Evolutionary conservation across 2,329 filamentous ascomycete species (phyloP).

Genomic region (Fusarium dlaminii): DNA sequence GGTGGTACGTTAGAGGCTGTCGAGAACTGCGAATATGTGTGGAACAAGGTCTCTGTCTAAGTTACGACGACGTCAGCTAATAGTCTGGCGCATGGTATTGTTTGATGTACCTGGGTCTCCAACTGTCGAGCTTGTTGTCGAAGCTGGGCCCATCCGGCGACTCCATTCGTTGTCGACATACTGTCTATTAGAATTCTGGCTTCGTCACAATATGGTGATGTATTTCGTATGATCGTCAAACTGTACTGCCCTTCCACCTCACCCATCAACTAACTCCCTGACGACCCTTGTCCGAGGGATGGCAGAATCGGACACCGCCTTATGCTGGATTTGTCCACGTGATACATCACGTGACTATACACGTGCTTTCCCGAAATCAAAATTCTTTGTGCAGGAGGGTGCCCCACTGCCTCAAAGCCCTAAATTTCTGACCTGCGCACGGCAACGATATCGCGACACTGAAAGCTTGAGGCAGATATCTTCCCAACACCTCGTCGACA

Average conservation of each 20-base stretch:
- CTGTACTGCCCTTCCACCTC: constrained; percentile 18
- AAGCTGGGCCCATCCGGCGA: constrained; percentile 87
- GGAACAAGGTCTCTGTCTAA: constrained; percentile 85
- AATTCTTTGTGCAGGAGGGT: constrained; percentile 28
- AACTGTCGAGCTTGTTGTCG: constrained; percentile 89
- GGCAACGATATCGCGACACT: constrained; percentile 51
- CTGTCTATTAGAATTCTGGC: constrained; percentile 21
- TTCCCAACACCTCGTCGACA: constrained; percentile 50
- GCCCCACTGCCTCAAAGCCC: constrained; percentile 47
- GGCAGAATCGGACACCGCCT: constrained; percentile 46
- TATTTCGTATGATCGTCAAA: constrained; percentile 17
- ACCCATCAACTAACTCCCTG: constrained; percentile 39
- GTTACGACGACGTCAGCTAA: constrained; percentile 33
- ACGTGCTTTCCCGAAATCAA: constrained; percentile 47
- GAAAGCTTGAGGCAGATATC: constrained; percentile 50
- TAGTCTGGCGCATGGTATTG: constrained; percentile 25
- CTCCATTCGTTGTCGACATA: constrained; percentile 64
- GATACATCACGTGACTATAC: constrained; percentile 18
- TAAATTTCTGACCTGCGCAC: constrained; percentile 50
- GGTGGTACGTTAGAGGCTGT: constrained; percentile 80
- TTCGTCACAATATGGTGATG: constrained; percentile 21
- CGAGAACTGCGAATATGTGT: constrained; percentile 91
- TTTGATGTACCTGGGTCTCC: constrained; percentile 80
- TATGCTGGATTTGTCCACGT: not conserved
- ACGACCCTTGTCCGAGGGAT: constrained; percentile 37